These are phyloP conservation scores for Diaporthe aspalathi DNA, from an alignment of 2,329 filamentous ascomycete genomes.

Conservation along the genomic window DNA sequence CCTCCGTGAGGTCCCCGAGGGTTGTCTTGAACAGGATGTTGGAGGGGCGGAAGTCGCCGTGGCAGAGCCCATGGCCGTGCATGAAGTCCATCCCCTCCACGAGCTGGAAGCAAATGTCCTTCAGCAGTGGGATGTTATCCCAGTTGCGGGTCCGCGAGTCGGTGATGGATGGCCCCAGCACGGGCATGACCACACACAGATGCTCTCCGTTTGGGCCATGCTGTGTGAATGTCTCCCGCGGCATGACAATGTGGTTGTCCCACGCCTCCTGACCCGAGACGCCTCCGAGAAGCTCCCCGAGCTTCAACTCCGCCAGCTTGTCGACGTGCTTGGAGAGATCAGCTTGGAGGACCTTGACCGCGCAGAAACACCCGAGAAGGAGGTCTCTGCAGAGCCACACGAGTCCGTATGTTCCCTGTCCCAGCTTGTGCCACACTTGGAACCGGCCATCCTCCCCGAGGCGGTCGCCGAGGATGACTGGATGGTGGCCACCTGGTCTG, in stretches of 20 bases:
- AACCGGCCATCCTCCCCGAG: not conserved
- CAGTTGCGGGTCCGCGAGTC: not conserved
- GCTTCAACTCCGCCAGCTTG: not conserved
- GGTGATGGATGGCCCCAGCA: not conserved
- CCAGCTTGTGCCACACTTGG: slow-evolving; percentile 11
- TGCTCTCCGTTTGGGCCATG: slow-evolving; percentile 3
- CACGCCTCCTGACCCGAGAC: not conserved
- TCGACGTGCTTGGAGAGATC: not conserved
- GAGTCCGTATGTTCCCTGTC: not conserved
- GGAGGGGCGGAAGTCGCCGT: not conserved
- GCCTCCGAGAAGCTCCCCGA: not conserved
- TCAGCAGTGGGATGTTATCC: not conserved
- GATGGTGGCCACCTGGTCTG: slow-evolving; percentile 1
- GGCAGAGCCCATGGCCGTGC: not conserved
- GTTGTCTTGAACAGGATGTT: not conserved
- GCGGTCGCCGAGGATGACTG: not conserved
- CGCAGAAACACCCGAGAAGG: not conserved
- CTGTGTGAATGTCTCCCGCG: not conserved
- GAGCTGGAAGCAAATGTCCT: not conserved
- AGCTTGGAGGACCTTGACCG: not conserved
- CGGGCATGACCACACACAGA: not conserved
- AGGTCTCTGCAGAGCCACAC: not conserved
- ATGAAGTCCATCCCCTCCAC: not conserved
- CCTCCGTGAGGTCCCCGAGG: not conserved
- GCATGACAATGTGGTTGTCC: not conserved